Conservation (phyloP, 2,329 filamentous ascomycete genomes). For the Cladophialophora yegresii region DNA sequence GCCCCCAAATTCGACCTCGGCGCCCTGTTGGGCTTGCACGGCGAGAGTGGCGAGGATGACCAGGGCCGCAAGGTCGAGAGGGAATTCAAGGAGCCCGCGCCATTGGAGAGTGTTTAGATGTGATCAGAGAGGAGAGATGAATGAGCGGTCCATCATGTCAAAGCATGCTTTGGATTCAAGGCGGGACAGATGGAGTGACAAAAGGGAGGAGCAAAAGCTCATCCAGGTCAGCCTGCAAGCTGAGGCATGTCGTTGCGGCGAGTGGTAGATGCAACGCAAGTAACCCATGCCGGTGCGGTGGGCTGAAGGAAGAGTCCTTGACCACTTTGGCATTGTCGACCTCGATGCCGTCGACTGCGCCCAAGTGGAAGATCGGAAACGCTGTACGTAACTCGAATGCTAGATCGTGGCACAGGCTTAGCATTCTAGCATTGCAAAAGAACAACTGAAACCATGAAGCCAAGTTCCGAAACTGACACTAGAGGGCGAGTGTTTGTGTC, state of each 20-base stretch:
- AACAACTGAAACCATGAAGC: background rate
- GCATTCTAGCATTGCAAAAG: conserved; percentile 8
- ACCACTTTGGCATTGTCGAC: background rate
- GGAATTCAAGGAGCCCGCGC: conserved; percentile 96
- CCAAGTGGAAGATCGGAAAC: background rate
- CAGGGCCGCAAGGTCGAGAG: conserved; percentile 97
- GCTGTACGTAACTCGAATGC: background rate
- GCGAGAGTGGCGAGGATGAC: conserved; percentile 94
- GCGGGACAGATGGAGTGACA: background rate
- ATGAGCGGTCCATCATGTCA: background rate
- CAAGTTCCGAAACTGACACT: too few relatives aligned
- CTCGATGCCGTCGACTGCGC: conserved; percentile 1
- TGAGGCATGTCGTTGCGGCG: background rate
- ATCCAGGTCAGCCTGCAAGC: background rate
- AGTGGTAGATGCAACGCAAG: background rate
- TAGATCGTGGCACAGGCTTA: conserved; percentile 1
- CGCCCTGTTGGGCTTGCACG: conserved; percentile 92
- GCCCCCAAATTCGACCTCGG: conserved; percentile 98
- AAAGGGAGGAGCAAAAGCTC: background rate
- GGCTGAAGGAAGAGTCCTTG: background rate
- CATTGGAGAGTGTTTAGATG: conserved; percentile 73
- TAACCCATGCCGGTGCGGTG: background rate
- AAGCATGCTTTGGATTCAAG: background rate
- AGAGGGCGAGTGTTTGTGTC: background rate
- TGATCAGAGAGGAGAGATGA: background rate